Evolutionary conservation across 805 yeast species (phyloP), one percentile per base, ranked within the genome.

Genomic region (Teunomyces lycoperdinae): DNA sequence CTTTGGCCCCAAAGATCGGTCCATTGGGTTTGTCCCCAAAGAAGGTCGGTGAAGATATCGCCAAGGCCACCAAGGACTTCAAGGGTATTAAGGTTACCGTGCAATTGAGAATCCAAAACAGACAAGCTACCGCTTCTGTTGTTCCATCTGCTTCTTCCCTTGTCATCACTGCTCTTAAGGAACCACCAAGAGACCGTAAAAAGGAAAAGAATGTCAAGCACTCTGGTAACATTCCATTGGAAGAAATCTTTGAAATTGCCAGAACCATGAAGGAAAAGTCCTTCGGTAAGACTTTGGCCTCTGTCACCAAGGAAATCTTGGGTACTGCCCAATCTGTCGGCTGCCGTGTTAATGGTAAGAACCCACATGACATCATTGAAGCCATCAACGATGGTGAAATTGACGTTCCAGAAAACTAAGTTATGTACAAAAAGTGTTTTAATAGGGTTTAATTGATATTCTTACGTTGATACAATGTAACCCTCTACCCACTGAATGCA

Each of bases 21-120:
- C 99, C 99, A 67, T 89, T 94, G 75, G 99, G 99, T 90, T 83
- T 94, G 68, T 90, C 97, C 58, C 97, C 99, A 83, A 94, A 92
- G 96, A 92, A 94, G 87, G 97, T 94, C 73, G 99, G 99, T 91
- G 99, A 94, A 81, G 99, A 94, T 76, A 94, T 94, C 70, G 99
- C 99, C 76, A 94, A 94, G 87, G 99, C 99, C 76, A 92, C 99
- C 81, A 87, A 88, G 81, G 84, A 86, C 74, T 92, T 84, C 95
- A 94, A 94, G 83, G 99, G 99, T 84, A 92, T 94, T 71, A 89
- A 92, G 79, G 98, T 94, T 72, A 94, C 99, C 63, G 98, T 94
- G 60, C 96, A 90, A 82, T 85, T 94, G 78, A 94, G 85, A 78
- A 91, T 94, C 73, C 99, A 94, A 84, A 94, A 94, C 96, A 91